These are phyloP conservation scores for Musa itinerans DNA, from an alignment of 176 grass and related monocot genomes.

Conservation along the genomic window DNA sequence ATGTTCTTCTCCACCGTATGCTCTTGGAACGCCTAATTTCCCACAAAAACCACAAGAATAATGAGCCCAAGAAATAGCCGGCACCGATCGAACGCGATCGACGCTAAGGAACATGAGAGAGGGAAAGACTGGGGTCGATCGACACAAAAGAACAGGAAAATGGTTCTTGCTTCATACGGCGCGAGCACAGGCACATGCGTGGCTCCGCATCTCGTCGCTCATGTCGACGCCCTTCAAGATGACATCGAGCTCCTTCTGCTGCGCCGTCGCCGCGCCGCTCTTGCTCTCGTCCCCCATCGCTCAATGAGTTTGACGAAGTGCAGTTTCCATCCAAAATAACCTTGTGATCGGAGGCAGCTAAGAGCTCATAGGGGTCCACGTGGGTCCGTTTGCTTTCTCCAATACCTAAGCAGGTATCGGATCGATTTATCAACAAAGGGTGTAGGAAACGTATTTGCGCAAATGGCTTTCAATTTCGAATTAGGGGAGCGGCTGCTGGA, in stretches of 20 bases:
- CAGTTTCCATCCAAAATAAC: no score
- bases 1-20: slow-evolving; percentile 90
- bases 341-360: no score
- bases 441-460: no score
- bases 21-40: slow-evolving; percentile 64
- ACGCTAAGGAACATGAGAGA: not conserved
- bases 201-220: slow-evolving; percentile 88
- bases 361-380: no score
- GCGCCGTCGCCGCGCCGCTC: slow-evolving; percentile 12
- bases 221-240: slow-evolving; percentile 93
- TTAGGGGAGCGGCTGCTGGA: no score
- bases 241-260: slow-evolving; percentile 40
- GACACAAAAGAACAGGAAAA: not conserved
- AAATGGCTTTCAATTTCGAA: no score
- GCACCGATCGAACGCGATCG: not conserved
- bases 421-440: no score
- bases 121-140: not conserved
- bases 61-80: not conserved
- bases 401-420: no score
- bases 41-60: not conserved
- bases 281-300: slow-evolving; percentile 55
- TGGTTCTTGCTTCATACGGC: slow-evolving; percentile 27
- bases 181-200: slow-evolving; percentile 74
- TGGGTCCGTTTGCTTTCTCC: no score
- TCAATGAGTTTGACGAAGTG: no score